Conservation (phyloP, 2,329 filamentous ascomycete species). For the Botryosphaeria dothidea region DNA sequence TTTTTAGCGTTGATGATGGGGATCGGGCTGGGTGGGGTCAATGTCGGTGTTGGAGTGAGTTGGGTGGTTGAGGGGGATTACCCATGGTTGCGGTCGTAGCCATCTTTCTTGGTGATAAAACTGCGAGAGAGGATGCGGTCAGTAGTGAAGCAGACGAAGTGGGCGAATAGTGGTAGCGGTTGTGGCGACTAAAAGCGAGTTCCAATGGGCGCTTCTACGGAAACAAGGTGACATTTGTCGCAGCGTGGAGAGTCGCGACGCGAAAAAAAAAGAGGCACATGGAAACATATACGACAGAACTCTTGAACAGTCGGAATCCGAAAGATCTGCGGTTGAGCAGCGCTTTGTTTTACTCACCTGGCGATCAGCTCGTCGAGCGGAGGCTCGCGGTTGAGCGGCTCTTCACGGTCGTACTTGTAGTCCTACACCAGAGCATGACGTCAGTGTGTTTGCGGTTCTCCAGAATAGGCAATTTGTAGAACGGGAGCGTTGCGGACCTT, state of each 20-base stretch:
- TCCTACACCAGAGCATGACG: not conserved
- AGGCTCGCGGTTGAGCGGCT: constrained; percentile 53
- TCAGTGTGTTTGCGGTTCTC: not conserved
- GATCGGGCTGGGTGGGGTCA: constrained; percentile 38
- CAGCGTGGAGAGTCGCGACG: too few relatives aligned
- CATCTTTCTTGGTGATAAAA: constrained; percentile 51
- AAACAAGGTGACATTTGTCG: too few relatives aligned
- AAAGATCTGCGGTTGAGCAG: not conserved
- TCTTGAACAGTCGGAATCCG: not conserved
- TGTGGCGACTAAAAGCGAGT: too few relatives aligned
- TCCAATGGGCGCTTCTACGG: too few relatives aligned
- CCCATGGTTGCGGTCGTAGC: constrained; percentile 61
- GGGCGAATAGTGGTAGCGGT: too few relatives aligned
- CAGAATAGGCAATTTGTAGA: constrained; percentile 6
- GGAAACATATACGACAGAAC: not conserved
- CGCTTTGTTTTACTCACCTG: constrained; percentile 32
- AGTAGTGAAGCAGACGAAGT: not conserved
- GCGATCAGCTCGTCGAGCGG: constrained; percentile 45
- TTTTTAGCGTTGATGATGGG: constrained; percentile 46
- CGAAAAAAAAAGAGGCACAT: too few relatives aligned
- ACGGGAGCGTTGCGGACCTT: not conserved
- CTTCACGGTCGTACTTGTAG: constrained; percentile 42
- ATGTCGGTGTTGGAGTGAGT: not conserved
- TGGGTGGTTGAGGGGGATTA: not conserved
- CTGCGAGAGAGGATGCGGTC: constrained; percentile 23